Conservation (phyloP, 257 asterid genomes). For the Cinchona pubescens region DNA sequence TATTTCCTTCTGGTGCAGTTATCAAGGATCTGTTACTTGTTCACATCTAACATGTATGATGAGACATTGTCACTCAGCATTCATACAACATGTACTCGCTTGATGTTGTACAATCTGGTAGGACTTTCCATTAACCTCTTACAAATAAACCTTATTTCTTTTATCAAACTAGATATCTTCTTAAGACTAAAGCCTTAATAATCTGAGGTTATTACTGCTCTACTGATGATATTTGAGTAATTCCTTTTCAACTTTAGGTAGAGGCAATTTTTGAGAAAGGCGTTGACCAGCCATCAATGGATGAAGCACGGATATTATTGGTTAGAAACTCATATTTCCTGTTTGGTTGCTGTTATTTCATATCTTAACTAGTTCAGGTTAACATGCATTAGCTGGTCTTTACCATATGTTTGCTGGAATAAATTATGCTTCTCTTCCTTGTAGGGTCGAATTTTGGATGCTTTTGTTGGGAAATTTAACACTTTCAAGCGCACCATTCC, state of each 20-base stretch:
- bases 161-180: not conserved
- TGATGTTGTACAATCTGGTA: constrained; percentile 99
- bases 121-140: constrained; percentile 1
- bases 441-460: constrained; percentile 98
- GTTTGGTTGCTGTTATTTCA: not conserved
- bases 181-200: not conserved
- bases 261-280: constrained; percentile 99
- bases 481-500: constrained; percentile 96
- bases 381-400: not conserved
- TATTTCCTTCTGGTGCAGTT: constrained; percentile 53
- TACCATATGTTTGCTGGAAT: not conserved
- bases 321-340: constrained; percentile 33
- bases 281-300: constrained; percentile 88
- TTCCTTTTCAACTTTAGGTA: constrained; percentile 45
- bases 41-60: constrained; percentile 98
- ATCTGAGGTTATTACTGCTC: not conserved
- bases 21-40: constrained; percentile 90
- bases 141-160: not conserved
- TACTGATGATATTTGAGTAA: constrained; percentile 11
- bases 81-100: constrained; percentile 98
- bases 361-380: not conserved
- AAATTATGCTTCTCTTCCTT: constrained; percentile 19
- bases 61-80: constrained; percentile 93
- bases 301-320: constrained; percentile 90
- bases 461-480: constrained; percentile 97